Conservation (phyloP, 768 basidiomycete species). For the Podaxis sp. region DNA sequence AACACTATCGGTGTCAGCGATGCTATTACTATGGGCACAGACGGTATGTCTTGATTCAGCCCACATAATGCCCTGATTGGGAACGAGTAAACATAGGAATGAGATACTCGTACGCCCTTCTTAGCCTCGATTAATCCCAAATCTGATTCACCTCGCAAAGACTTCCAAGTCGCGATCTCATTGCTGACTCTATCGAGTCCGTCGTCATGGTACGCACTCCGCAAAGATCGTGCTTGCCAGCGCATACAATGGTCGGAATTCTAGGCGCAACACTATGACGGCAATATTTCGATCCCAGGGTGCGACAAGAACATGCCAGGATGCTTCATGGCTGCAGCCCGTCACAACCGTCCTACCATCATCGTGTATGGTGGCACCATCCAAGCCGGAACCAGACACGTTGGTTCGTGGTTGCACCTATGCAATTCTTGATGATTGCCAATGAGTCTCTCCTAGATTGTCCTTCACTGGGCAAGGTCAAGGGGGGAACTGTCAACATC, state of each 20-base stretch:
- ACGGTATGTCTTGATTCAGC: constrained; percentile 45
- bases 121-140: not conserved
- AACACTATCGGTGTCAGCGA: constrained; percentile 85
- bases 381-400: constrained; percentile 67
- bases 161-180: constrained; percentile 83
- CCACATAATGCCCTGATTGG: not conserved
- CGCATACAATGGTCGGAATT: not conserved
- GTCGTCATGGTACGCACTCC: constrained; percentile 26
- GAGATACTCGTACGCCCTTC: constrained; percentile 74
- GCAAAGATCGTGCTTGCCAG: not conserved
- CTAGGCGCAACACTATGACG: constrained; percentile 87
- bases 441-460: constrained; percentile 48
- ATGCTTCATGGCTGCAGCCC: constrained; percentile 79
- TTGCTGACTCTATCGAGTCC: constrained; percentile 87
- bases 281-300: constrained; percentile 82
- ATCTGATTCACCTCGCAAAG: constrained; percentile 30
- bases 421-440: not conserved
- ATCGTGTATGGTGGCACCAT: constrained; percentile 89
- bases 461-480: constrained; percentile 70
- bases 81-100: constrained; percentile 50
- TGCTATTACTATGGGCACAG: constrained; percentile 88
- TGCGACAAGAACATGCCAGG: constrained; percentile 96
- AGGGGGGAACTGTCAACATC: constrained; percentile 83
- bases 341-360: constrained; percentile 86
- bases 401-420: constrained; percentile 41